Base-by-base conservation (phyloP, 148 eudicot genomes). In the Beta vulgaris region DNA sequence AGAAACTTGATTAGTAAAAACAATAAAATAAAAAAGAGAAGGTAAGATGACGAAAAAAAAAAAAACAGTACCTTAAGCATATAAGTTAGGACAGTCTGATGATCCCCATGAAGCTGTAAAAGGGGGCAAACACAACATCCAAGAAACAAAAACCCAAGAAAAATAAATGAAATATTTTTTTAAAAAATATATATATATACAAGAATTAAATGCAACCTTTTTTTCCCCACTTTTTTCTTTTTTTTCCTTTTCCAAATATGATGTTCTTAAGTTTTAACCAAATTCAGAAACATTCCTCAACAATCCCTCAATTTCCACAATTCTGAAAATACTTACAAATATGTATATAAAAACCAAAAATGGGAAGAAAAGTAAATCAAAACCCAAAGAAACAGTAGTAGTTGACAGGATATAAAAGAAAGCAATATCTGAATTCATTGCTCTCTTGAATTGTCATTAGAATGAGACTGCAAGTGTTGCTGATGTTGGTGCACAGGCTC, bases 391-490 rank as follows among this genome's bases (percentile, higher is more conserved):
- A 54, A 32, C 19, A 54, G n/a, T 68, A 54, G n/a, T 68, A 42
- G 16, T 75, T 26, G 12, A 53, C 23, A 67, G 13, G n/a, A n/a
- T n/a, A n/a, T n/a, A 62, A 64, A 39, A 39, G 29, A 39, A 67
- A 67, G 26, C 42, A 68, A 35, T n/a, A 39, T 32, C 14, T 3
- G 40, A 43, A 34, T n/a, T 83, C 60, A 83, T 72, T 80, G 79
- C 29, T 84, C 93, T 85, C 90, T 87, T 77, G 93, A 91, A 81
- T 93, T 82, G 73, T 91, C 90, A 68, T 81, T 69, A 26, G 84
- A 84, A 77, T 86, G 87, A 28, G 95, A 69, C 40, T 87, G 73
- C 54, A 69, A 77, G 64, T 83, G 90, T n/a, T 83, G 82, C 6
- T 80, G 86, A 26, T 85, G 82, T 7, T 81, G 82, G 28, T 85